Evolutionary conservation across 352 stramenopile species (phyloP), one percentile per base, ranked within the genome.

Genomic region (Pythium aristosporum): DNA sequence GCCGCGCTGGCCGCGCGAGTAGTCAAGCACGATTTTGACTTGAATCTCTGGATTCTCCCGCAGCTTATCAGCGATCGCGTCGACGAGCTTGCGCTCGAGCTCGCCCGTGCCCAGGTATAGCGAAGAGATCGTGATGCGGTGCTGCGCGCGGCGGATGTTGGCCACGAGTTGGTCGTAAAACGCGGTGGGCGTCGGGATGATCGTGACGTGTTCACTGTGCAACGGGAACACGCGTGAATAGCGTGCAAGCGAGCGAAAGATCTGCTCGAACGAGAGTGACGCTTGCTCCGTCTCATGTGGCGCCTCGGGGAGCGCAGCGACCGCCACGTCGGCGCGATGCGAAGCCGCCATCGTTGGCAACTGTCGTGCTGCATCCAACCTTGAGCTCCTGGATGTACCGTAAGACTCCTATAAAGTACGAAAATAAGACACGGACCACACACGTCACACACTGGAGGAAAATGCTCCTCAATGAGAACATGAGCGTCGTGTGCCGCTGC

Each of bases 61-160:
- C 11, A 90, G 59, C 41, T 74, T 67, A 8, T 71, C 52, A 7
- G 62, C 67, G 20, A 92, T 65, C 25, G 76, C 63, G 12, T 74
- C 55, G 21, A 92, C 77, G 18, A 92, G 67, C 2, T 62, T 61
- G 7, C 47, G 54, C 58, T 89, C 81, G 23, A 91, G 68, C 32
- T 72, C 60, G 42, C 81, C 81, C 1, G 82, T 92, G 57, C 84
- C 84, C 11, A 92, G 46, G 61, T 92, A 92, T 25, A 92, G 64
- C 47, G 81, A 91, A 15, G 84, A 88, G 46, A 92, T 75, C 32
- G 76, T 81, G 21, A 92, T 74, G 30, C 75, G 76, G 15, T 41
- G 64, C 59, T 77, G 61, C 28, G 84, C 84, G 10, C 58, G 47
- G 39, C 72, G 70, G 39, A 93, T 82, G 62, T 90, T 88, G 64